Evolutionary conservation across 371 early-diverging fungal species (phyloP).

Genomic region (Lichtheimia hyalospora): DNA sequence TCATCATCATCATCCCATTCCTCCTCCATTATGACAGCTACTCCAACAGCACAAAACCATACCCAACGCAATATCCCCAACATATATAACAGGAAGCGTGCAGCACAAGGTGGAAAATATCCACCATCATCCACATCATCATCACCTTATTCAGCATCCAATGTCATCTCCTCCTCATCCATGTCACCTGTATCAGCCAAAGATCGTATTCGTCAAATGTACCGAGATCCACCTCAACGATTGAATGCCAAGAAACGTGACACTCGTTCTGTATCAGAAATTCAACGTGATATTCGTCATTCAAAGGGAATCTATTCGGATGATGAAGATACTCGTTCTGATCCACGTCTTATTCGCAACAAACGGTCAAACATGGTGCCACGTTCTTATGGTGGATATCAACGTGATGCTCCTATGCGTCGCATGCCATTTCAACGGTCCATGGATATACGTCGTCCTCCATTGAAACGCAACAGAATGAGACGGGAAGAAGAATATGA

Average conservation of each 20-base stretch:
- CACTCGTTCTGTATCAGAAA: conserved; percentile 32
- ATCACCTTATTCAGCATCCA: background rate
- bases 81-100: background rate
- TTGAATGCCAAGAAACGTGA: conserved; percentile 34
- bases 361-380: conserved; percentile 14
- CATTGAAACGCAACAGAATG: conserved; percentile 15
- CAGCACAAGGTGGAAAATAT: too few species aligned
- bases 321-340: conserved; percentile 22
- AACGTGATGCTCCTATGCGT: background rate
- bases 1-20: background rate
- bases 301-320: conserved; percentile 36
- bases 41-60: background rate
- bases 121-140: conserved; percentile 3
- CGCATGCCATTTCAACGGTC: conserved; percentile 39
- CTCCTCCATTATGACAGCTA: background rate
- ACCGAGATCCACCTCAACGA: conserved; percentile 16
- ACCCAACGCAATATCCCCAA: conserved; percentile 1
- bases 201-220: conserved; percentile 14
- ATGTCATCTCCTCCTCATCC: background rate
- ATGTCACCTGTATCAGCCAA: conserved; percentile 9
- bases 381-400: background rate
- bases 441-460: conserved; percentile 4
- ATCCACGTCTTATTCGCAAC: conserved; percentile 15
- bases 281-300: conserved; percentile 45
- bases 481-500: conserved; percentile 36